A percentile compares a stretch with the other conserved stretches of the same genome.
These are phyloP conservation scores for Pestalotiopsis sp. DNA, from an alignment of 2,329 filamentous ascomycete species.

Conservation along the genomic window DNA sequence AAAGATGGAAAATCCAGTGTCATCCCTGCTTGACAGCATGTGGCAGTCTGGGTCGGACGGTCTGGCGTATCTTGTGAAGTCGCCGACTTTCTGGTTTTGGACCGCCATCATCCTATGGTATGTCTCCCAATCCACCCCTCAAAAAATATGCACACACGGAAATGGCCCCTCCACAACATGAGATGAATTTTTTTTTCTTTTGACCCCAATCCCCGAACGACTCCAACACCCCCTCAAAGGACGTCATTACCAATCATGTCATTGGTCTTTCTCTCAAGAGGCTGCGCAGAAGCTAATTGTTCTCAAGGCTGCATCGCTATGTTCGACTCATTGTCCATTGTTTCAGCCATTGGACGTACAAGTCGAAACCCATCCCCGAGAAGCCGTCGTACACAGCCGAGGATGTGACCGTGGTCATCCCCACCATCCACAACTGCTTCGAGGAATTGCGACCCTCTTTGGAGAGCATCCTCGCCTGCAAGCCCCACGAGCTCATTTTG, in stretches of 20 bases:
- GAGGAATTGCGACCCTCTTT: slow-evolving; percentile 82
- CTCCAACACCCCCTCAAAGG: neutral
- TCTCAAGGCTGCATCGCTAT: slow-evolving; percentile 79
- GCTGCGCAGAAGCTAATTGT: slow-evolving; percentile 20
- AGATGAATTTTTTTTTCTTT: neutral
- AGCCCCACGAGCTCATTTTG: slow-evolving; percentile 73
- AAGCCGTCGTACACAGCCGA: slow-evolving; percentile 77
- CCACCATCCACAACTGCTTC: slow-evolving; percentile 85
- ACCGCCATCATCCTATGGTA: neutral
- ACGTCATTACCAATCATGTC: neutral
- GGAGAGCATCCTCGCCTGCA: slow-evolving; percentile 70
- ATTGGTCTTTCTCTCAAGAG: neutral
- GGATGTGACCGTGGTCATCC: slow-evolving; percentile 93
- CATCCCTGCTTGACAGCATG: neutral
- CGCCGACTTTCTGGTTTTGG: neutral
- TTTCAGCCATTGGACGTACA: slow-evolving; percentile 83
- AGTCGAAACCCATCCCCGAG: slow-evolving; percentile 77
- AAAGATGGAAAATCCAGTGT: slow-evolving; percentile 2
- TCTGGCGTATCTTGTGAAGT: neutral
- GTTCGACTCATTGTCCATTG: slow-evolving; percentile 82
- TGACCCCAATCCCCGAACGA: neutral
- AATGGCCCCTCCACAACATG: neutral
- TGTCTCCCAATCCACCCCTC: neutral
- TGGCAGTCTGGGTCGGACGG: neutral
- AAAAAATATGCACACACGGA: neutral